Evolutionary conservation across 2,329 filamentous ascomycete species (phyloP).

Genomic region (Diaporthe ampelina): DNA sequence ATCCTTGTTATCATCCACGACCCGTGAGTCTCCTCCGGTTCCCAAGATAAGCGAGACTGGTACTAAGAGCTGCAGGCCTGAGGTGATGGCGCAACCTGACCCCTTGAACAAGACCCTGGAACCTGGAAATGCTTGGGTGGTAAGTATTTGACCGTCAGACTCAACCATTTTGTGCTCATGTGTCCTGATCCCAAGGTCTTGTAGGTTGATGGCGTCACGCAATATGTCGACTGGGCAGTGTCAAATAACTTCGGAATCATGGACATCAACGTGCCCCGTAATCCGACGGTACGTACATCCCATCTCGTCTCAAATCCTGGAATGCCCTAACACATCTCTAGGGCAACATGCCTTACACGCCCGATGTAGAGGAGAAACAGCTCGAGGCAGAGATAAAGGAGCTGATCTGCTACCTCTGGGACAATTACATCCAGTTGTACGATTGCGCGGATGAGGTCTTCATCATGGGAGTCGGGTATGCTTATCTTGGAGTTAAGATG

Average conservation of each 20-base stretch:
- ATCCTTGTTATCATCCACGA: constrained; percentile 92
- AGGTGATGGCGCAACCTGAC: constrained; percentile 77
- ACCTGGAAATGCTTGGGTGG: constrained; percentile 89
- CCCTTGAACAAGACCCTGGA: constrained; percentile 80
- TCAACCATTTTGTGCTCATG: neutral
- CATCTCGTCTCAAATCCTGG: constrained; percentile 66
- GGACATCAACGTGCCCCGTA: constrained; percentile 90
- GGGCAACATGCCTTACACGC: constrained; percentile 64
- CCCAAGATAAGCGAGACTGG: constrained; percentile 24
- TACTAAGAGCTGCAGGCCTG: constrained; percentile 65
- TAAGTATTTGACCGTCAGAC: constrained; percentile 61
- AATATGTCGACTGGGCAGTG: constrained; percentile 88
- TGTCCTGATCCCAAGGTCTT: constrained; percentile 13
- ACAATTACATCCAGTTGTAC: constrained; percentile 92
- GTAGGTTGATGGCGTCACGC: constrained; percentile 83
- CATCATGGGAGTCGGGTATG: constrained; percentile 89
- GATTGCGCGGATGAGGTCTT: constrained; percentile 81
- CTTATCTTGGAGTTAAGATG: constrained; percentile 86
- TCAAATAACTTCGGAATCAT: constrained; percentile 85
- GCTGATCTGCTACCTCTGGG: constrained; percentile 90
- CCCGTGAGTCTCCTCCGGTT: constrained; percentile 69
- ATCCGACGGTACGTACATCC: constrained; percentile 51
- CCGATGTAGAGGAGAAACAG: constrained; percentile 59
- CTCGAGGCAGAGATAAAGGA: constrained; percentile 76
- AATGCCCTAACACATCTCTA: constrained; percentile 44